Evolutionary conservation across 78 protist genomes (phyloP).

Genomic region (Acrasis kona): DNA sequence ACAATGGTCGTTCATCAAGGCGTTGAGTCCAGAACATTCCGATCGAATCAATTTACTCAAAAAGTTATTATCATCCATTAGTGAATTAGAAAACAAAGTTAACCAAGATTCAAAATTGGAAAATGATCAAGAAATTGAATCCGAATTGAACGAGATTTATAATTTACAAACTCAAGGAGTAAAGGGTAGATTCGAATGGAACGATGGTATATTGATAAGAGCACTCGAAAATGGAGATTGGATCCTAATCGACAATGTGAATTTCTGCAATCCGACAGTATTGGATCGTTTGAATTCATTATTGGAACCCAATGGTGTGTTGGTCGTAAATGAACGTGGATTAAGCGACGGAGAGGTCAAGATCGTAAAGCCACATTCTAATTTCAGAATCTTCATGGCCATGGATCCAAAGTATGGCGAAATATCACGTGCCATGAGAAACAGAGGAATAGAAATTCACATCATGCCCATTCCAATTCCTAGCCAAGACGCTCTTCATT

Average conservation of each 20-base stretch:
- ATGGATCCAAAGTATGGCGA: constrained; percentile 91
- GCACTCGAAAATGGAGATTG: constrained; percentile 86
- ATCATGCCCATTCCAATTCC: constrained; percentile 20
- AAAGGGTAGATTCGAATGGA: constrained; percentile 72
- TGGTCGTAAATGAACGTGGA: constrained; percentile 87
- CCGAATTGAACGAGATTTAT: background rate
- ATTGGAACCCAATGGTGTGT: constrained; percentile 86
- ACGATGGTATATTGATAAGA: constrained; percentile 82
- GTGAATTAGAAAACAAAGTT: background rate
- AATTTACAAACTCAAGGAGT: background rate
- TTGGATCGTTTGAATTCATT: constrained; percentile 98
- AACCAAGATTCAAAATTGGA: background rate
- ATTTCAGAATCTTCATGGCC: constrained; percentile 81
- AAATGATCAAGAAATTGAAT: constrained; percentile 1
- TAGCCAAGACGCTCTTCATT: background rate
- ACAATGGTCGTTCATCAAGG: background rate
- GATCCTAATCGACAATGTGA: constrained; percentile 92
- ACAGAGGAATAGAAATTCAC: constrained; percentile 86
- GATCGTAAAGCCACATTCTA: constrained; percentile 63
- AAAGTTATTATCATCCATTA: too few relatives aligned
- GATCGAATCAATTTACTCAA: background rate
- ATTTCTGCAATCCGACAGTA: constrained; percentile 94
- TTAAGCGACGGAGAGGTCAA: constrained; percentile 54
- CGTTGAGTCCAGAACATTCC: background rate
- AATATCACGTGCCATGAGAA: constrained; percentile 97